These are phyloP conservation scores for Melampsora americana DNA, from an alignment of 1,284 basidiomycete species.

Conservation along the genomic window DNA sequence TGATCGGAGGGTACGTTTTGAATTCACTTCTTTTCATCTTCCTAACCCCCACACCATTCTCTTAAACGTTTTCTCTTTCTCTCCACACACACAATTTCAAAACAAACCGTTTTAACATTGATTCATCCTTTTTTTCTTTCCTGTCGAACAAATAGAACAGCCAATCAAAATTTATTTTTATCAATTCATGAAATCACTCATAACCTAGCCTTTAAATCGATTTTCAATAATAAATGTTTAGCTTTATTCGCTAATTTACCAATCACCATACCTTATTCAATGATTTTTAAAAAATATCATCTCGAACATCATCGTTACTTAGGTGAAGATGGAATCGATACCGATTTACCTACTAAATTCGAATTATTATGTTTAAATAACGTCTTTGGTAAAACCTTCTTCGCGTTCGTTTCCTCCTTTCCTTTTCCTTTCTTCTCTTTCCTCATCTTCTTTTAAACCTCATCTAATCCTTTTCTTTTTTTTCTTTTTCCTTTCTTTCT, in stretches of 20 bases:
- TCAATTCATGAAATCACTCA: conserved; percentile 99
- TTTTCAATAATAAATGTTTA: conserved; percentile 77
- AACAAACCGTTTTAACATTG: too few relatives aligned
- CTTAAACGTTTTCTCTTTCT: too few relatives aligned
- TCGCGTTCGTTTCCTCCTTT: conserved; percentile 59
- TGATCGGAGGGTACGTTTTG: conserved; percentile 61
- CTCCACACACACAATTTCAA: too few relatives aligned
- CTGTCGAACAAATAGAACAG: conserved; percentile 66
- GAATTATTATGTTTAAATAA: conserved; percentile 87
- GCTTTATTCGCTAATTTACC: conserved; percentile 88
- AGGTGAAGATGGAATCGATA: conserved; percentile 94
- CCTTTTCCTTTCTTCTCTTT: neutral
- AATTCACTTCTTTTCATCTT: neutral
- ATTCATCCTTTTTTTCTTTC: neutral
- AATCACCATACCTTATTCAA: conserved; percentile 90
- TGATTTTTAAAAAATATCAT: conserved; percentile 91
- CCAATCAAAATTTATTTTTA: conserved; percentile 94
- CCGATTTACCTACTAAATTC: conserved; percentile 81
- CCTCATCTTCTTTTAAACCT: neutral
- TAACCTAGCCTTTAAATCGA: conserved; percentile 84
- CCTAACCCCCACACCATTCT: too few relatives aligned
- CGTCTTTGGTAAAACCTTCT: conserved; percentile 95
- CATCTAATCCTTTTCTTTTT: neutral
- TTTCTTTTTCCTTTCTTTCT: neutral
- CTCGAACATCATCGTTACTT: conserved; percentile 90